Conservation (phyloP, 148 eudicot species). For the Vaccinium corymbosum region DNA sequence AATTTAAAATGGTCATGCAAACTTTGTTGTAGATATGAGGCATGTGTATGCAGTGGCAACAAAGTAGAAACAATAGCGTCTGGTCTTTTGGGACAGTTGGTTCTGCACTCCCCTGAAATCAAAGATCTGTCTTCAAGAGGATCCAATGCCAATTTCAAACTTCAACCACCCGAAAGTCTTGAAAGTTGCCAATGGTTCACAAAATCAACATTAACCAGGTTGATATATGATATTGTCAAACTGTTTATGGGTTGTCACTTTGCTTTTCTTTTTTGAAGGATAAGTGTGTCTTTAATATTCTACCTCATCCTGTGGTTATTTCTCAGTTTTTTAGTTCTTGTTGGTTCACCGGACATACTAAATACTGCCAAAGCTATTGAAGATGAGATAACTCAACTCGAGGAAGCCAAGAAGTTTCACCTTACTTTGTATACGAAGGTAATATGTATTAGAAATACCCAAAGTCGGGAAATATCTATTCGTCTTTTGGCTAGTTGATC, state of each 20-base stretch:
- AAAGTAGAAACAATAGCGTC: slow-evolving; percentile 52
- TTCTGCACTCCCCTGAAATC: slow-evolving; percentile 46
- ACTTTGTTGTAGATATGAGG: slow-evolving; percentile 61
- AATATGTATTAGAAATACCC: background rate
- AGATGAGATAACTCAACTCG: slow-evolving; percentile 75
- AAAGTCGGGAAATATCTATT: background rate
- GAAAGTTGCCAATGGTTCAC: slow-evolving; percentile 54
- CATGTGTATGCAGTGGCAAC: slow-evolving; percentile 44
- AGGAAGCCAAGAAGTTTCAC: slow-evolving; percentile 78
- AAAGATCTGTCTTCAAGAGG: slow-evolving; percentile 48
- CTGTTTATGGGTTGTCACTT: slow-evolving; percentile 14
- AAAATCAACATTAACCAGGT: slow-evolving; percentile 72
- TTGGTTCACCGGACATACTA: slow-evolving; percentile 53
- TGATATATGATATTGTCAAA: slow-evolving; percentile 18
- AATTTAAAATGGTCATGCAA: background rate
- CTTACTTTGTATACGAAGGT: slow-evolving; percentile 77
- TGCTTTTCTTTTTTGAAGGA: background rate
- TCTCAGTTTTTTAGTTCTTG: slow-evolving; percentile 61
- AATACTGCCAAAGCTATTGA: slow-evolving; percentile 40
- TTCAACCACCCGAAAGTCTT: slow-evolving; percentile 39
- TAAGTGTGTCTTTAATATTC: slow-evolving; percentile 6
- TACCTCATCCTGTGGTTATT: slow-evolving; percentile 10
- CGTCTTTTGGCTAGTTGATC: background rate
- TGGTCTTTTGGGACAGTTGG: slow-evolving; percentile 57
- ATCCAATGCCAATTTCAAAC: slow-evolving; percentile 49